Percentiles rank a stretch among this genome's conserved stretches.
These are phyloP conservation scores for Hypsizygus ulmarius DNA, from an alignment of 1,284 basidiomycete genomes.

Conservation along the genomic window DNA sequence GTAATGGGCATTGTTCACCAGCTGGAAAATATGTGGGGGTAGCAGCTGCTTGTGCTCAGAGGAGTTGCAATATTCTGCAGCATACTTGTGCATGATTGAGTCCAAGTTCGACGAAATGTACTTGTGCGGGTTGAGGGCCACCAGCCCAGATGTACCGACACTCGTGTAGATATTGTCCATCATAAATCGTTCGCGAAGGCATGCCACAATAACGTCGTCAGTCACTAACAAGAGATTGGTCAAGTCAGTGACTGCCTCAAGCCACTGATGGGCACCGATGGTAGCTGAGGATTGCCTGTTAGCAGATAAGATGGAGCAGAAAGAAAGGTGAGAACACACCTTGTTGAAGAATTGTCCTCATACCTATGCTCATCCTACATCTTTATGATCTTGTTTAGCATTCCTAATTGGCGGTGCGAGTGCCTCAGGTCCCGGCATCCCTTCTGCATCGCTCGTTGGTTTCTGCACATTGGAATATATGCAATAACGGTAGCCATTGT, in stretches of 20 bases:
- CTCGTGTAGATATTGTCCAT: slow-evolving; percentile 79
- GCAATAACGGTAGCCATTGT: too few relatives aligned
- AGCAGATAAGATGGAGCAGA: too few relatives aligned
- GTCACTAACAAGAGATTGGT: slow-evolving; percentile 56
- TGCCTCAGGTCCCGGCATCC: too few relatives aligned
- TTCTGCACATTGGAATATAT: too few relatives aligned
- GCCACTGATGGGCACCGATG: slow-evolving; percentile 55
- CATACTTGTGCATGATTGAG: slow-evolving; percentile 79
- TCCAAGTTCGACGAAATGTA: slow-evolving; percentile 81
- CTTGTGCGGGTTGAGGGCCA: slow-evolving; percentile 89
- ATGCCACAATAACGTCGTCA: slow-evolving; percentile 79
- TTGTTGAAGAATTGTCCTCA: too few relatives aligned
- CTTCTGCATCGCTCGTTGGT: too few relatives aligned
- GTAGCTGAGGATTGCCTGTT: slow-evolving; percentile 24
- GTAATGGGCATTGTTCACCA: slow-evolving; percentile 91
- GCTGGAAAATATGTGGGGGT: slow-evolving; percentile 85
- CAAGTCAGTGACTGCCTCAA: slow-evolving; percentile 69
- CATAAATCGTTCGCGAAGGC: slow-evolving; percentile 85
- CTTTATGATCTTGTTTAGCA: too few relatives aligned
- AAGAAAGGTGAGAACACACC: too few relatives aligned
- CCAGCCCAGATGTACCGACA: slow-evolving; percentile 67
- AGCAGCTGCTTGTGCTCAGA: slow-evolving; percentile 50
- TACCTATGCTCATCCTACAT: too few relatives aligned
- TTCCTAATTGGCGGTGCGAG: too few relatives aligned
- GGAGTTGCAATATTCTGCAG: slow-evolving; percentile 69